Percentiles rank a stretch among this genome's conserved stretches.
phyloP scores from a whole-genome alignment of 352 stramenopile species.

The Aphanomyces stellatus region DNA sequence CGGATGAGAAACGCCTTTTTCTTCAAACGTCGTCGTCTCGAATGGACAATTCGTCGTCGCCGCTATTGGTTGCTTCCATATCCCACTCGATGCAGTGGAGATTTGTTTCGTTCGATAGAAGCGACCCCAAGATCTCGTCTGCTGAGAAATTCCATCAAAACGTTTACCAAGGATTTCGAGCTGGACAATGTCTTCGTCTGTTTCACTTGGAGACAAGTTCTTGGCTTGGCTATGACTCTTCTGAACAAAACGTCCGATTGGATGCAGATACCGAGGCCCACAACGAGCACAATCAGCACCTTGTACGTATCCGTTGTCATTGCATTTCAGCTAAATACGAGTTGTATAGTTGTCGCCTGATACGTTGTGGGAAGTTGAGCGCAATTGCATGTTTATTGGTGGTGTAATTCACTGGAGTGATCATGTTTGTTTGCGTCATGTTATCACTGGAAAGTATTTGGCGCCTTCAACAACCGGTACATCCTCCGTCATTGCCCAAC shows the following conservation, averaged over 20 bases:
- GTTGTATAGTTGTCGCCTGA: slow-evolving; percentile 33
- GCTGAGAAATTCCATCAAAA: not conserved
- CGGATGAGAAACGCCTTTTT: not conserved
- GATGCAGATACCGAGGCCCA: not conserved
- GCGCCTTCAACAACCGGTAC: slow-evolving; percentile 19
- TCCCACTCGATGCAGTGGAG: slow-evolving; percentile 55
- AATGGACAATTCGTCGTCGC: slow-evolving; percentile 23
- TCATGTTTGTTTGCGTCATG: slow-evolving; percentile 41
- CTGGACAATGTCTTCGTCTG: slow-evolving; percentile 48
- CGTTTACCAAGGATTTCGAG: slow-evolving; percentile 27
- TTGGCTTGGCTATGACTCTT: slow-evolving; percentile 27
- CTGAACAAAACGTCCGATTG: slow-evolving; percentile 36
- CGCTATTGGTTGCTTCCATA: slow-evolving; percentile 39
- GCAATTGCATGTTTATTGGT: slow-evolving; percentile 38
- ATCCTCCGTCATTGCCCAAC: slow-evolving; percentile 30
- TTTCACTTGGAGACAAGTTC: slow-evolving; percentile 59
- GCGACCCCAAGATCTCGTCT: not conserved
- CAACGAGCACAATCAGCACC: slow-evolving; percentile 25
- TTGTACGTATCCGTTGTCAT: not conserved
- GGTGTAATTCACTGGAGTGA: slow-evolving; percentile 52
- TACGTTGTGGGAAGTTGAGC: slow-evolving; percentile 59
- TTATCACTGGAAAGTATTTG: slow-evolving; percentile 53
- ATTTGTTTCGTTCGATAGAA: slow-evolving; percentile 39
- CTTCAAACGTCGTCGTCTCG: slow-evolving; percentile 47
- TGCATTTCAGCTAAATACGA: slow-evolving; percentile 24